Evolutionary conservation across 1,284 basidiomycete genomes (phyloP).

Genomic region (Puccinia hordei): DNA sequence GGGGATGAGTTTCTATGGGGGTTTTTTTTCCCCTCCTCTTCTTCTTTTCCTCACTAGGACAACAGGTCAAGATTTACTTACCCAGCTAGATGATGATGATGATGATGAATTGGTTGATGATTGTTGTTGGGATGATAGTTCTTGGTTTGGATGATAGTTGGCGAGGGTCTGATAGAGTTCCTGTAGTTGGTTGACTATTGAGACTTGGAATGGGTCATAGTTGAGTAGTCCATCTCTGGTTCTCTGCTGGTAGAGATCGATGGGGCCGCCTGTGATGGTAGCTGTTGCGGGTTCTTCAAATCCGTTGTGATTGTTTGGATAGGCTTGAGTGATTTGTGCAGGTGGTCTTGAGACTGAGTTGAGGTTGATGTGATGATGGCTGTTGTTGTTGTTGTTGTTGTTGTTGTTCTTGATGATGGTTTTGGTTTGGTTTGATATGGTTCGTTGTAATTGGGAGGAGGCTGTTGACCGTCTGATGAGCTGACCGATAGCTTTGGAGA

Average conservation of each 20-base stretch:
- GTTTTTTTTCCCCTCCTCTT: too few relatives aligned
- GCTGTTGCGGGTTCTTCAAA: background rate
- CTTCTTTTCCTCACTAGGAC: too few relatives aligned
- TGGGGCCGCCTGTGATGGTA: background rate
- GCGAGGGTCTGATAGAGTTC: conserved; percentile 5
- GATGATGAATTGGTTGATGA: background rate
- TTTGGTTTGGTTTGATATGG: too few relatives aligned
- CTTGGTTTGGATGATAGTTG: background rate
- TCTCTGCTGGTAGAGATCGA: conserved; percentile 13
- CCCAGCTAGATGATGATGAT: conserved; percentile 17
- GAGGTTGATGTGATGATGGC: background rate
- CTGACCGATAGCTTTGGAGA: too few relatives aligned
- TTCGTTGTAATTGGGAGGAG: too few relatives aligned
- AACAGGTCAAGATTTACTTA: too few relatives aligned
- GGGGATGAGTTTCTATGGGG: background rate
- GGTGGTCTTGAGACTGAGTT: background rate
- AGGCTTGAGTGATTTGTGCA: background rate
- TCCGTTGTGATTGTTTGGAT: background rate
- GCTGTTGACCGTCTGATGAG: conserved; percentile 11
- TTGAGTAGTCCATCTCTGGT: background rate
- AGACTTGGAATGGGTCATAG: background rate
- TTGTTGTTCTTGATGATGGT: background rate
- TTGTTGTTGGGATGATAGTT: background rate
- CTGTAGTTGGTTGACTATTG: conserved; percentile 23
- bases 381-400: background rate